These are phyloP conservation scores for Xylaria bambusicola DNA, from an alignment of 495 filamentous ascomycete genomes.

Conservation along the genomic window DNA sequence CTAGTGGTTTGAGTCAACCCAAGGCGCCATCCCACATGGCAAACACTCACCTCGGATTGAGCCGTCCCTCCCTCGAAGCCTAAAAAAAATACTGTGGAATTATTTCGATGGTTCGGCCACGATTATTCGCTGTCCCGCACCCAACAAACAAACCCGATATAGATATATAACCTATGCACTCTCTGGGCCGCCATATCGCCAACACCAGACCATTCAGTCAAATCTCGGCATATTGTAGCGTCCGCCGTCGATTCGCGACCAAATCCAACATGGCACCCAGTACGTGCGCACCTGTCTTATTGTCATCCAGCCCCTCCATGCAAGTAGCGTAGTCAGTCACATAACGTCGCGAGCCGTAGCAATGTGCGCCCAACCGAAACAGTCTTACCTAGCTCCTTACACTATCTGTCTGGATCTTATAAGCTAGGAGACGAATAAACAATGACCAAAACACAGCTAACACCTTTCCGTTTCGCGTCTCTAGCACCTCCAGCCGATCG, in stretches of 20 bases:
- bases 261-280: slow-evolving; percentile 47
- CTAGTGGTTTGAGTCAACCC: neutral
- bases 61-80: too few species aligned
- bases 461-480: slow-evolving; percentile 2
- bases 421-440: neutral
- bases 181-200: slow-evolving; percentile 1
- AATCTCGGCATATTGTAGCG: slow-evolving; percentile 18
- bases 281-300: slow-evolving; percentile 24
- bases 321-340: too few species aligned
- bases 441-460: neutral
- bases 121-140: slow-evolving; percentile 9
- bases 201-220: neutral
- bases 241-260: slow-evolving; percentile 21
- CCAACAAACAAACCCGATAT: neutral
- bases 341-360: too few species aligned
- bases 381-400: too few species aligned
- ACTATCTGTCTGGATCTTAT: too few species aligned
- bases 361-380: too few species aligned
- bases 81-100: neutral
- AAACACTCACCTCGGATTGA: too few species aligned
- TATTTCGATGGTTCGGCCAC: neutral
- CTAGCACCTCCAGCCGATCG: slow-evolving; percentile 41
- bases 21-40: slow-evolving; percentile 10
- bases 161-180: slow-evolving; percentile 7
- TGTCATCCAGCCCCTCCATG: neutral